Conservation (phyloP, 257 asterid genomes). For the Striga asiatica region DNA sequence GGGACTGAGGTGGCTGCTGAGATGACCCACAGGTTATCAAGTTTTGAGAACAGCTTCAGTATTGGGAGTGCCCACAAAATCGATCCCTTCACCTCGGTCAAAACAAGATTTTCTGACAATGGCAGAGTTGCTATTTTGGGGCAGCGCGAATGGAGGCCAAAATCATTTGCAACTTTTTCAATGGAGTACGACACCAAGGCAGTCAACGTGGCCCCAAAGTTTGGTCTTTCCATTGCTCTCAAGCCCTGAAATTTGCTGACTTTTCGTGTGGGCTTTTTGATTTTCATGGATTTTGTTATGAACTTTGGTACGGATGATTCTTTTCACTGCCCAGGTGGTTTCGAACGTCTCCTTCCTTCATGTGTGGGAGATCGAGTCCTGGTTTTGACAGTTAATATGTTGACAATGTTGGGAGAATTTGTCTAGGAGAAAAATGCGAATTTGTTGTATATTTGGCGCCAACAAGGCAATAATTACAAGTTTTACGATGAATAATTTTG, state of each 20-base stretch:
- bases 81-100: slow-evolving; percentile 49
- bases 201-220: slow-evolving; percentile 35
- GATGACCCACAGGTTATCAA: slow-evolving; percentile 58
- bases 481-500: background rate
- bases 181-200: slow-evolving; percentile 69
- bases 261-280: slow-evolving; percentile 1
- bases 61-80: slow-evolving; percentile 53
- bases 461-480: slow-evolving; percentile 21
- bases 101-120: slow-evolving; percentile 57
- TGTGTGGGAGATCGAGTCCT: slow-evolving; percentile 17
- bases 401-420: slow-evolving; percentile 17
- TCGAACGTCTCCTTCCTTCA: slow-evolving; percentile 14
- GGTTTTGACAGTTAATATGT: slow-evolving; percentile 23
- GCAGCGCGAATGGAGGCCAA: slow-evolving; percentile 83
- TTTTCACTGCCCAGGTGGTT: slow-evolving; percentile 17
- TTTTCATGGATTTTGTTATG: slow-evolving; percentile 15
- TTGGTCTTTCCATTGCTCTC: slow-evolving; percentile 63
- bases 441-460: slow-evolving; percentile 26
- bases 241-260: slow-evolving; percentile 47
- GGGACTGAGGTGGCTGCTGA: slow-evolving; percentile 80
- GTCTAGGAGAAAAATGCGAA: slow-evolving; percentile 13
- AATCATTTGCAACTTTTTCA: slow-evolving; percentile 60
- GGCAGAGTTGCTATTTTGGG: slow-evolving; percentile 56
- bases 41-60: slow-evolving; percentile 54
- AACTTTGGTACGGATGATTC: background rate